A percentile compares a stretch with the other conserved stretches of the same genome.
Conservation (phyloP, 75 land plant species). For the Sequoiadendron giganteum region DNA sequence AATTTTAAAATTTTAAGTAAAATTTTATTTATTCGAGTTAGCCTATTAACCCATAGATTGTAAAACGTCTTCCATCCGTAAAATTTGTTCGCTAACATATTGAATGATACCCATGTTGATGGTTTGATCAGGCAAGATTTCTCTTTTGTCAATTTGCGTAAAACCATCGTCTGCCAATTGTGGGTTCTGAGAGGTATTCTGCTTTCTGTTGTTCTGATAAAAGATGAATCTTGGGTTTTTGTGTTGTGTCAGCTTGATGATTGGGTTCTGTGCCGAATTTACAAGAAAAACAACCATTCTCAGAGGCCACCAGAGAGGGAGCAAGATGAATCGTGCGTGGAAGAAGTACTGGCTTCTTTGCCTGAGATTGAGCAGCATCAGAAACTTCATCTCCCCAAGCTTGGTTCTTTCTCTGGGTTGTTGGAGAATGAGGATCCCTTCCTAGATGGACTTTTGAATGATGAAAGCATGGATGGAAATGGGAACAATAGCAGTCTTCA, state of each 20-base stretch:
- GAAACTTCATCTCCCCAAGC: slow-evolving; percentile 20
- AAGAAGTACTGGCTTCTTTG: slow-evolving; percentile 25
- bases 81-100: not conserved
- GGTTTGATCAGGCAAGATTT: not conserved
- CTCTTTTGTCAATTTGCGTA: not conserved
- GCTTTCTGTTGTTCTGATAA: not conserved
- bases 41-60: not conserved
- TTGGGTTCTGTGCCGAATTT: slow-evolving; percentile 56
- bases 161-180: not conserved
- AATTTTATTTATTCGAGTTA: not conserved
- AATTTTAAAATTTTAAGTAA: not conserved
- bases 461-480: slow-evolving; percentile 13
- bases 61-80: not conserved
- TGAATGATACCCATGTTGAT: not conserved
- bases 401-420: slow-evolving; percentile 24
- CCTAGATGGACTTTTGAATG: slow-evolving; percentile 25
- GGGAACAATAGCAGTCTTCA: slow-evolving; percentile 8
- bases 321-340: slow-evolving; percentile 13
- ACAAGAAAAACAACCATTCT: slow-evolving; percentile 30
- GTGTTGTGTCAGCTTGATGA: slow-evolving; percentile 42
- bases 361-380: slow-evolving; percentile 23
- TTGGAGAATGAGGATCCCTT: slow-evolving; percentile 25
- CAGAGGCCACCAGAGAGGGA: not conserved
- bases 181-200: not conserved
- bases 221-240: not conserved